Evolutionary conservation across 2,329 filamentous ascomycete genomes (phyloP).

Genomic region (Fusarium sublunatum): DNA sequence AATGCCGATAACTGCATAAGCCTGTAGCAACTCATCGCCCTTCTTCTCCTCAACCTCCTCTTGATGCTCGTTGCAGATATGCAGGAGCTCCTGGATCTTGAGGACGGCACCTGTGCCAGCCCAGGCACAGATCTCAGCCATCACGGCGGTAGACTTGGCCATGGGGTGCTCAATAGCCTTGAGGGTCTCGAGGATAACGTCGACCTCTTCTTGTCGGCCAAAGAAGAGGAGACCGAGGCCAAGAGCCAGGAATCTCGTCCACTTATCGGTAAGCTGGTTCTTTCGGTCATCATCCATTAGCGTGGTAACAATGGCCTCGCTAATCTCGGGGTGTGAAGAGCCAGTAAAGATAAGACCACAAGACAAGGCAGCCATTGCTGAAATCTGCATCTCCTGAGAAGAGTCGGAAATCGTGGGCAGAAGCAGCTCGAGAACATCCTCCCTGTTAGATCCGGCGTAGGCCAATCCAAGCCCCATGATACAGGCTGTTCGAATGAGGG

Average conservation of each 20-base stretch:
- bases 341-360: slow-evolving; percentile 93
- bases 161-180: slow-evolving; percentile 98
- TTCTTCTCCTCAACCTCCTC: slow-evolving; percentile 96
- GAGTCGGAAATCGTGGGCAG: slow-evolving; percentile 89
- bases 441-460: slow-evolving; percentile 94
- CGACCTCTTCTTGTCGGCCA: slow-evolving; percentile 97
- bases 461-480: slow-evolving; percentile 97
- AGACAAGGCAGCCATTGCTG: slow-evolving; percentile 93
- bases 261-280: slow-evolving; percentile 94
- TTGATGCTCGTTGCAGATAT: slow-evolving; percentile 97
- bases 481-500: slow-evolving; percentile 80
- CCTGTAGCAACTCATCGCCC: slow-evolving; percentile 93
- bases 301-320: slow-evolving; percentile 90
- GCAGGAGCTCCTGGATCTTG: slow-evolving; percentile 95
- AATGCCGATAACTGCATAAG: slow-evolving; percentile 94
- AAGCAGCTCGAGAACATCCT: slow-evolving; percentile 85
- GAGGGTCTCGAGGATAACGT: slow-evolving; percentile 94
- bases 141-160: slow-evolving; percentile 92
- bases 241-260: slow-evolving; percentile 95
- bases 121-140: slow-evolving; percentile 98
- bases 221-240: slow-evolving; percentile 95
- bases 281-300: slow-evolving; percentile 93
- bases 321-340: slow-evolving; percentile 89
- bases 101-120: slow-evolving; percentile 96
- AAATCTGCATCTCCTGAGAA: slow-evolving; percentile 90